Percentiles rank a stretch among this genome's conserved stretches.
Evolutionary conservation across 1,139 yeast species (phyloP).

Genomic region (Taphrina wiesneri): DNA sequence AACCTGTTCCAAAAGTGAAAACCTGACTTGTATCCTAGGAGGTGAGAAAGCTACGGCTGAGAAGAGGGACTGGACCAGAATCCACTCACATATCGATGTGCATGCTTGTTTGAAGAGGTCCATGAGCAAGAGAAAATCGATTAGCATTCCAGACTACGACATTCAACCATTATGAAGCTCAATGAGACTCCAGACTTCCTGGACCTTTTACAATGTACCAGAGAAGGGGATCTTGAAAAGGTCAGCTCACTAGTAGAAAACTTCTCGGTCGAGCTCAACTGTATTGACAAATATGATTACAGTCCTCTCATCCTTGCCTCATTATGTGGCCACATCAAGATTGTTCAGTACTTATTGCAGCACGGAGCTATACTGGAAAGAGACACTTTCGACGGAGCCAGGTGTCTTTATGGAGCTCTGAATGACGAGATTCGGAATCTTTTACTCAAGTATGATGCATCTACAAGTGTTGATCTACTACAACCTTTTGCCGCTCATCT

Average conservation of each 20-base stretch:
- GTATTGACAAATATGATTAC: slow-evolving; percentile 70
- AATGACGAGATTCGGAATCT: slow-evolving; percentile 64
- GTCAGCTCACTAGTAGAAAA: slow-evolving; percentile 52
- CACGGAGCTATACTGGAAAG: slow-evolving; percentile 76
- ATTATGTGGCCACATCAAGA: slow-evolving; percentile 22
- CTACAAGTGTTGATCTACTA: slow-evolving; percentile 65
- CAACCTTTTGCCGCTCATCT: slow-evolving; percentile 77
- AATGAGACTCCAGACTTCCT: slow-evolving; percentile 42
- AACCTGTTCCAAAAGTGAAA: too few species aligned
- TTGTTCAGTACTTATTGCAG: slow-evolving; percentile 59
- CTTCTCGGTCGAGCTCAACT: slow-evolving; percentile 50
- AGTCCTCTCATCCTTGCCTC: slow-evolving; percentile 61
- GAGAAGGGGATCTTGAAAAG: slow-evolving; percentile 65
- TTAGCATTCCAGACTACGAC: background rate
- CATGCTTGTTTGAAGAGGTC: too few species aligned
- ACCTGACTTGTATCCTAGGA: too few species aligned
- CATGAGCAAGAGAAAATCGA: background rate
- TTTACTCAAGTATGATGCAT: slow-evolving; percentile 60
- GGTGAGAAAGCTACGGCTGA: too few species aligned
- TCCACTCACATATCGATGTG: background rate
- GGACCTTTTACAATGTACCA: slow-evolving; percentile 64
- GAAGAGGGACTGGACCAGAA: background rate
- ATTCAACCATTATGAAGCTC: background rate
- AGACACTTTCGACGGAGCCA: slow-evolving; percentile 71
- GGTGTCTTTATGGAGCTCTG: slow-evolving; percentile 76